These are phyloP conservation scores for Solanum arcanum DNA, from an alignment of 257 asterid genomes.

Conservation along the genomic window DNA sequence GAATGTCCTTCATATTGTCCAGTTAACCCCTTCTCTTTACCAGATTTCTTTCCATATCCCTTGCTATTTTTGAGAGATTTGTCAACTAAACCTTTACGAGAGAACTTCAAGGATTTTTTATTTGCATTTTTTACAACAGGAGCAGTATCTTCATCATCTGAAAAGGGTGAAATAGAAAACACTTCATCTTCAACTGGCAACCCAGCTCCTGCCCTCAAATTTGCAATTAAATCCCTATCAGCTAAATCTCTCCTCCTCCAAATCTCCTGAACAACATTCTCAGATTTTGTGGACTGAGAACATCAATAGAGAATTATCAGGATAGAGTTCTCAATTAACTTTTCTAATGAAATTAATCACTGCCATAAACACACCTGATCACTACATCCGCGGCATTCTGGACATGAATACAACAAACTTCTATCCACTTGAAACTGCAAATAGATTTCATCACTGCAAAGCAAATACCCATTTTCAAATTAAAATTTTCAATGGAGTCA, in stretches of 20 bases:
- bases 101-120: slow-evolving; percentile 66
- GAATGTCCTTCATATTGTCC: slow-evolving; percentile 21
- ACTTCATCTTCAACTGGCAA: slow-evolving; percentile 94
- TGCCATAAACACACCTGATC: slow-evolving; percentile 39
- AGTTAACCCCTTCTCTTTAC: slow-evolving; percentile 45
- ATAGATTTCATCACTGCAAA: slow-evolving; percentile 76
- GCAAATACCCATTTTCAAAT: slow-evolving; percentile 1
- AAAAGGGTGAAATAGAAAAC: slow-evolving; percentile 67
- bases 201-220: slow-evolving; percentile 89
- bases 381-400: slow-evolving; percentile 92
- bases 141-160: slow-evolving; percentile 82
- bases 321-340: neutral
- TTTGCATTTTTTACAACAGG: slow-evolving; percentile 45
- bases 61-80: slow-evolving; percentile 69
- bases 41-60: slow-evolving; percentile 46
- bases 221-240: slow-evolving; percentile 71
- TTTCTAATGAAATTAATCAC: neutral
- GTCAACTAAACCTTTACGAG: slow-evolving; percentile 71
- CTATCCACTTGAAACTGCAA: slow-evolving; percentile 86
- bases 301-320: neutral
- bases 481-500: neutral
- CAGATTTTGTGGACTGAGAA: slow-evolving; percentile 57
- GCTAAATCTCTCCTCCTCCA: slow-evolving; percentile 92
- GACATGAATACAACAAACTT: slow-evolving; percentile 82
- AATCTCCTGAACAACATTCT: slow-evolving; percentile 94